Conservation (phyloP, 2,329 filamentous ascomycete species). For the Fusarium torreyae region DNA sequence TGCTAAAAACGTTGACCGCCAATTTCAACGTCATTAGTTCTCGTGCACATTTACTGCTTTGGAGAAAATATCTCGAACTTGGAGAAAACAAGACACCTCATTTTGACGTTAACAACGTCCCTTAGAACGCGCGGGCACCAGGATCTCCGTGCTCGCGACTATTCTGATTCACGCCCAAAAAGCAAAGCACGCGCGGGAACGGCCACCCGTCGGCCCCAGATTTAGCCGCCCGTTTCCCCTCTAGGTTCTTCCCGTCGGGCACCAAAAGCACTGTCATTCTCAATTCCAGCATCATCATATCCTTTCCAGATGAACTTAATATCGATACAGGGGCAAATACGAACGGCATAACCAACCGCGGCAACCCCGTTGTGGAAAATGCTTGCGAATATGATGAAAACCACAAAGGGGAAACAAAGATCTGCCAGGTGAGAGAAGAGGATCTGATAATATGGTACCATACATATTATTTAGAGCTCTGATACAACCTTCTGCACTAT, state of each 20-base stretch:
- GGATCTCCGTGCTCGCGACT: conserved; percentile 9
- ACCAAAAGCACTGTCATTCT: conserved; percentile 2
- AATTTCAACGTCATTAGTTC: not conserved
- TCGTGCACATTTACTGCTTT: not conserved
- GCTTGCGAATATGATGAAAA: conserved; percentile 37
- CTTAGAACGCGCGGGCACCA: not conserved
- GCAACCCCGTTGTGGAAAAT: conserved; percentile 12
- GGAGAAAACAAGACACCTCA: not conserved
- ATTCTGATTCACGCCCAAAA: conserved; percentile 22
- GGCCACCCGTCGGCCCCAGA: conserved; percentile 32
- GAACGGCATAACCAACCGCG: conserved; percentile 4
- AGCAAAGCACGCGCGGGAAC: conserved; percentile 36
- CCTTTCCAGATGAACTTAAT: not conserved
- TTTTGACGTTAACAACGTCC: conserved; percentile 6
- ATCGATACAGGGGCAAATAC: not conserved
- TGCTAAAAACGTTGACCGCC: conserved; percentile 22
- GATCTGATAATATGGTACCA: conserved; percentile 25
- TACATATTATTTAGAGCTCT: conserved; percentile 3
- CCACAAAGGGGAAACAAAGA: not conserved
- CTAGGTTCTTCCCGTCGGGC: conserved; percentile 24
- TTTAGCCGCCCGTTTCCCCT: conserved; percentile 38
- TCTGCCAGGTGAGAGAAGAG: conserved; percentile 10
- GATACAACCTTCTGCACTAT: conserved; percentile 20
- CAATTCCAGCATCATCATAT: not conserved
- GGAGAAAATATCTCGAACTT: not conserved